Base-by-base conservation (phyloP, 371 early-diverging fungal genomes). In the Batkoa obscura region DNA sequence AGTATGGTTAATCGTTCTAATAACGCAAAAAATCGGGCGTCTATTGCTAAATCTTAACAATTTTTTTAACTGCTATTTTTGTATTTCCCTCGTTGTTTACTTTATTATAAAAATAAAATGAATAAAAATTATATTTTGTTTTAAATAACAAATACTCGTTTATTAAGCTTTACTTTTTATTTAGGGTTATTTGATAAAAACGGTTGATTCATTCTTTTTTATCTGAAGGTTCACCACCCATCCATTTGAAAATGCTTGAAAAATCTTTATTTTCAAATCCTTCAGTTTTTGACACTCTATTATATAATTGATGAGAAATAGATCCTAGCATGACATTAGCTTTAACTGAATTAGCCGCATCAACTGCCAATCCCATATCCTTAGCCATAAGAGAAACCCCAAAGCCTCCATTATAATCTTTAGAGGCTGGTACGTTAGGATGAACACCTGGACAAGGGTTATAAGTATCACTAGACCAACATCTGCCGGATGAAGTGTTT, bases 341-440 rank as follows among this genome's bases (percentile, higher is more conserved):
- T 45, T 80, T 71, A n/a, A 76, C 70, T n/a, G 80, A 78, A 32
- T 74, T 72, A 32, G 98, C 96, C 2, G 94, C 90, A 56, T 83
- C 78, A 46, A 89, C 73, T 9, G 94, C 95, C 52, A 95, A 68
- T 0, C 87, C 76, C 69, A 95, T 62, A 66, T 97, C 98, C 74
- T 97, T 97, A 37, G 86, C 83, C 88, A 94, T 93, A 59, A 97
- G 66, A 15, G 73, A 68, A 37, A 79, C 79, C 33, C 81, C 86
- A 65, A 97, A 97, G 23, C 98, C 98, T 50, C 91, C 94, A 35
- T 75, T 69, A 66, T 95, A 97, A 31, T 75, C 84, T 33, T 79
- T 74, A 43, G 78, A 70, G 17, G 90, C 75, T 3, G 98, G 94
- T 1, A 85, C 90, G 56, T 73, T 79, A 32, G 79, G 73, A 50